Conservation (phyloP, 1,284 basidiomycete species). For the Pyrrhoderma noxium region DNA sequence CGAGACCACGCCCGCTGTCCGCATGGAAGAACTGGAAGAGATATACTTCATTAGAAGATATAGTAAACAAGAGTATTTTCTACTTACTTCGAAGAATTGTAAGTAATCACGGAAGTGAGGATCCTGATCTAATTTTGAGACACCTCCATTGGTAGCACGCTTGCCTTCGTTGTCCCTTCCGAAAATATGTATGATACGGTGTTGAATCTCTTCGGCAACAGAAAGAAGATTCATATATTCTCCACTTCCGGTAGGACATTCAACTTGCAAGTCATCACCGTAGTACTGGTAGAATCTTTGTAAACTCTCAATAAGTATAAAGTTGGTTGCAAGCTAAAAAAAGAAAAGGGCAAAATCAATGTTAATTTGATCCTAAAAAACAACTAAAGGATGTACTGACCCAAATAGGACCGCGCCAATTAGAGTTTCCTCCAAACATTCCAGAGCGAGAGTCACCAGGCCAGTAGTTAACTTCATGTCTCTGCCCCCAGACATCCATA, state of each 20-base stretch:
- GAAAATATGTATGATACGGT: slow-evolving; percentile 96
- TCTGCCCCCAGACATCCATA: slow-evolving; percentile 88
- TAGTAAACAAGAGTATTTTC: slow-evolving; percentile 3
- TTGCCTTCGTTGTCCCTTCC: slow-evolving; percentile 80
- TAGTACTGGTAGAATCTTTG: slow-evolving; percentile 98
- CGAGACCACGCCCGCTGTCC: slow-evolving; percentile 85
- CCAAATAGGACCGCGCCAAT: slow-evolving; percentile 90
- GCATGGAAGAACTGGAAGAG: slow-evolving; percentile 83
- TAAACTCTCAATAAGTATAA: slow-evolving; percentile 86
- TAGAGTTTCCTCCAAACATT: slow-evolving; percentile 99
- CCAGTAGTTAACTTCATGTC: slow-evolving; percentile 94
- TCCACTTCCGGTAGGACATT: slow-evolving; percentile 93
- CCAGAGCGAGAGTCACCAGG: slow-evolving; percentile 93
- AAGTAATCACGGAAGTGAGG: slow-evolving; percentile 97
- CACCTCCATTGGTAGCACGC: slow-evolving; percentile 88
- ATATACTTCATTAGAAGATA: slow-evolving; percentile 8
- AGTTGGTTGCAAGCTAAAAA: slow-evolving; percentile 89
- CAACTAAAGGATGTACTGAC: slow-evolving; percentile 23
- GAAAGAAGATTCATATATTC: slow-evolving; percentile 92
- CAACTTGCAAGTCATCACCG: slow-evolving; percentile 77
- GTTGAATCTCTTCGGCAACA: slow-evolving; percentile 95
- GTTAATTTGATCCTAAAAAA: background rate
- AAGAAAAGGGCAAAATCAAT: background rate
- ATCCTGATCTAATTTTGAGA: slow-evolving; percentile 81
- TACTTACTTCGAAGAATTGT: slow-evolving; percentile 83